Base-by-base conservation (phyloP, 352 stramenopile genomes). In the Phytophthora ramorum region DNA sequence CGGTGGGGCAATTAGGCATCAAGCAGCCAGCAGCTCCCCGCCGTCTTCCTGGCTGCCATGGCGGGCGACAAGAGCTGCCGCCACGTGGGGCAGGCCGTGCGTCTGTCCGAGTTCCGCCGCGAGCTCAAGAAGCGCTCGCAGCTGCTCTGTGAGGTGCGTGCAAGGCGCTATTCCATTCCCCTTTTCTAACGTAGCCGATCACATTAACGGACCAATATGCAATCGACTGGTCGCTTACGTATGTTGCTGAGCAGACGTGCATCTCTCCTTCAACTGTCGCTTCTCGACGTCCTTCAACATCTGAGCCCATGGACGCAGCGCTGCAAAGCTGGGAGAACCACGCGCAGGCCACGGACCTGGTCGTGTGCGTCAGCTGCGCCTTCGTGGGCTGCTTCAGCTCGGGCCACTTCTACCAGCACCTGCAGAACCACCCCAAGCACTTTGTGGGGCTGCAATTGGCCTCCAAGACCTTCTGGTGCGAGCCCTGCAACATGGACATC, bases 361-460 rank as follows among this genome's bases (percentile, higher is more conserved):
- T 81, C 28, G 40, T 90, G 3, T 92, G 83, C 49, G 69, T 92
- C 12, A 83, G 63, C 19, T 92, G 83, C 52, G 83, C 73, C 44
- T 86, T 86, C 59, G 65, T 92, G 14, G 83, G 72, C 30, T 92
- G 83, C 52, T 64, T 87, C 17, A 73, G 72, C 46, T 51, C 64
- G 10, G 79, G 77, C 34, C 83, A 92, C 66, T 85, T 86, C 50
- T 66, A 66, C 37, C 69, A 73, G 38, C 83, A 92, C 54, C 53
- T 84, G 14, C 69, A 84, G 71, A 13, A 64, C 3, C 69, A 87
- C 38, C 26, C 79, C 4, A 92, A 92, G 60, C 83, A 92, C 56
- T 89, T 81, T 50, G 77, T 89, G 17, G 73, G 71, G 12, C 76
- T 90, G 20, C 72, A 86, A 46, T 48, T 82, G 30, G 79, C 63